These are phyloP conservation scores for Monosporascus sp. DNA, from an alignment of 2,329 filamentous ascomycete species.

Conservation along the genomic window DNA sequence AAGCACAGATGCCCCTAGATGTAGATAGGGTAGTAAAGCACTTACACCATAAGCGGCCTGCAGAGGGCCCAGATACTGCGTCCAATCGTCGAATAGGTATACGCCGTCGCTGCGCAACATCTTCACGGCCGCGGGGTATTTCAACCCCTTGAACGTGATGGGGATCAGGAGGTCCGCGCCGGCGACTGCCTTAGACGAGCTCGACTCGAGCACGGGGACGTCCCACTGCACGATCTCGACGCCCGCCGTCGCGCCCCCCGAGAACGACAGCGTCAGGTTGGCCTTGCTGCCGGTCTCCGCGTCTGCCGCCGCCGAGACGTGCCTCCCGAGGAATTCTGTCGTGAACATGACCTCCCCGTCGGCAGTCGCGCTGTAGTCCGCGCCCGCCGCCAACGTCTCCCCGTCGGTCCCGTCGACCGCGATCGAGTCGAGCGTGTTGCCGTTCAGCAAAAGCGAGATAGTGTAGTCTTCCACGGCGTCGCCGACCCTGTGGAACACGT, in stretches of 20 bases:
- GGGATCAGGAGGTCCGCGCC: constrained; percentile 41
- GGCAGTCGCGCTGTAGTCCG: constrained; percentile 42
- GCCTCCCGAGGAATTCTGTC: constrained; percentile 37
- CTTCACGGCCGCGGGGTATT: constrained; percentile 45
- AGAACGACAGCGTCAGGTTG: constrained; percentile 48
- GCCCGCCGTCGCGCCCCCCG: constrained; percentile 38
- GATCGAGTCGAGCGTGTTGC: constrained; percentile 42
- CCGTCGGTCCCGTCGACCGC: constrained; percentile 25
- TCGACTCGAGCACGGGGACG: constrained; percentile 31
- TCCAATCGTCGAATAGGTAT: constrained; percentile 52
- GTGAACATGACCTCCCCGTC: constrained; percentile 40
- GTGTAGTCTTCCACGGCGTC: constrained; percentile 34
- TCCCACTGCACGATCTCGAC: constrained; percentile 50
- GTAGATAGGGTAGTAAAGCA: background rate
- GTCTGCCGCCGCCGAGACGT: constrained; percentile 34
- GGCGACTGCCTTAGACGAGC: constrained; percentile 15
- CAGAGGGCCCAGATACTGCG: constrained; percentile 43
- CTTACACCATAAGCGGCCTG: constrained; percentile 40
- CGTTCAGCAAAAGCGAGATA: constrained; percentile 47
- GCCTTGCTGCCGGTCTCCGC: constrained; percentile 39
- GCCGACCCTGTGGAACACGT: constrained; percentile 48
- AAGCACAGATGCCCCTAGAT: too few species aligned
- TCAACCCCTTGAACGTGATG: constrained; percentile 44
- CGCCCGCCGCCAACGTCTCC: constrained; percentile 25
- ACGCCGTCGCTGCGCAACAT: constrained; percentile 41